Conservation (phyloP, 2,329 filamentous ascomycete species). For the Paradendryphiella salina region DNA sequence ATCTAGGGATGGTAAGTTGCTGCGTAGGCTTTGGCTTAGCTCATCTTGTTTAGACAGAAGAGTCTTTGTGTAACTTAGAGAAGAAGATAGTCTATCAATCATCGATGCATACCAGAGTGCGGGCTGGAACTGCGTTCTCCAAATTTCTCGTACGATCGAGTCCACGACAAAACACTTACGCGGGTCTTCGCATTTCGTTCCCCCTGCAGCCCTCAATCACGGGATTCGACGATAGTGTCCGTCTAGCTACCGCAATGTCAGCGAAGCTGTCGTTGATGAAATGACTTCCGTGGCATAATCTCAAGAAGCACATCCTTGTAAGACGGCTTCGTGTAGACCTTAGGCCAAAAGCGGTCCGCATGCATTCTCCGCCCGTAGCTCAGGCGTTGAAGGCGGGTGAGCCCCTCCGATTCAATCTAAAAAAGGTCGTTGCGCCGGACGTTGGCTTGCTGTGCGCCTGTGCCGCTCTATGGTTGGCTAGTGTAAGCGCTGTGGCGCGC, state of each 20-base stretch:
- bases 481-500: constrained; percentile 11
- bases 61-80: background rate
- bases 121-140: background rate
- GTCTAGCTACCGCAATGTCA: background rate
- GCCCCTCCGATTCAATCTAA: background rate
- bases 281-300: background rate
- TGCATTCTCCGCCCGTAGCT: background rate
- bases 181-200: background rate
- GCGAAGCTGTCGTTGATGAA: background rate
- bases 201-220: background rate
- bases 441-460: constrained; percentile 1
- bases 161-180: background rate
- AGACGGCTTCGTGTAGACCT: background rate
- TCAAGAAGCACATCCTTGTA: constrained; percentile 2
- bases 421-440: background rate
- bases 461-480: constrained; percentile 3
- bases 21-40: background rate
- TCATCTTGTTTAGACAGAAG: background rate
- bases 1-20: background rate
- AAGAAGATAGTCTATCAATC: background rate
- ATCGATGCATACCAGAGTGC: background rate
- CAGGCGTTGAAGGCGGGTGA: background rate
- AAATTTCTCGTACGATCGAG: background rate
- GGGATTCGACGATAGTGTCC: background rate
- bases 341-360: background rate